These are phyloP conservation scores for Saccharomycopsis sp. DNA, from an alignment of 805 yeast species.

Conservation along the genomic window DNA sequence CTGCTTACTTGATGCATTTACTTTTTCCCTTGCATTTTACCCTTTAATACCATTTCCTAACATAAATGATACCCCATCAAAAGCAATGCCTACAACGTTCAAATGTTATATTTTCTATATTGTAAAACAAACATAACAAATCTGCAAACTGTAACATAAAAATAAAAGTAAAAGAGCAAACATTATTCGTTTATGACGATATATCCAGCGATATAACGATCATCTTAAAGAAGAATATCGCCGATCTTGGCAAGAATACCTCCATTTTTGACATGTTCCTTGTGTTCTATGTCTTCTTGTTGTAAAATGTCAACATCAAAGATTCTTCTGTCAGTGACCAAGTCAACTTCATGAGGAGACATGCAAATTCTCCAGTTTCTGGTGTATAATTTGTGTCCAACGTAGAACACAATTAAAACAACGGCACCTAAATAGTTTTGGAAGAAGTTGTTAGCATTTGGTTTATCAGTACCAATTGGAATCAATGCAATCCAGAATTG, in stretches of 20 bases:
- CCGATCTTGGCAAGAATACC: constrained; percentile 12
- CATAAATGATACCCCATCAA: too few species aligned
- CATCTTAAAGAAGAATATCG: constrained; percentile 16
- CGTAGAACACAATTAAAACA: constrained; percentile 38
- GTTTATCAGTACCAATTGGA: constrained; percentile 43
- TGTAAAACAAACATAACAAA: too few species aligned
- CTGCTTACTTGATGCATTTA: too few species aligned
- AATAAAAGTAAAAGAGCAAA: background rate
- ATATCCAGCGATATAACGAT: background rate
- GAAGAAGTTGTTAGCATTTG: constrained; percentile 42
- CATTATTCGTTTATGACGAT: background rate
- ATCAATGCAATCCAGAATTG: constrained; percentile 63
- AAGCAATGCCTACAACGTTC: too few species aligned
- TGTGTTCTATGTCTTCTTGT: constrained; percentile 43
- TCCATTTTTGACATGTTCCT: constrained; percentile 30
- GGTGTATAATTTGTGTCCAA: constrained; percentile 45
- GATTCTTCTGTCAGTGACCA: constrained; percentile 39
- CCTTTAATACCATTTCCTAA: too few species aligned
- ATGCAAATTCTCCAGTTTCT: constrained; percentile 32
- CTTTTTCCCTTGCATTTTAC: too few species aligned
- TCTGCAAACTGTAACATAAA: too few species aligned
- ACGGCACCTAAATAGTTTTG: constrained; percentile 45
- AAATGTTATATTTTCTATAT: too few species aligned
- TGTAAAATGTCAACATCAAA: constrained; percentile 27
- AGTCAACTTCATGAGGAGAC: constrained; percentile 37